Conservation (phyloP, 2,329 filamentous ascomycete species). For the Dothideomycetidae sp. region DNA sequence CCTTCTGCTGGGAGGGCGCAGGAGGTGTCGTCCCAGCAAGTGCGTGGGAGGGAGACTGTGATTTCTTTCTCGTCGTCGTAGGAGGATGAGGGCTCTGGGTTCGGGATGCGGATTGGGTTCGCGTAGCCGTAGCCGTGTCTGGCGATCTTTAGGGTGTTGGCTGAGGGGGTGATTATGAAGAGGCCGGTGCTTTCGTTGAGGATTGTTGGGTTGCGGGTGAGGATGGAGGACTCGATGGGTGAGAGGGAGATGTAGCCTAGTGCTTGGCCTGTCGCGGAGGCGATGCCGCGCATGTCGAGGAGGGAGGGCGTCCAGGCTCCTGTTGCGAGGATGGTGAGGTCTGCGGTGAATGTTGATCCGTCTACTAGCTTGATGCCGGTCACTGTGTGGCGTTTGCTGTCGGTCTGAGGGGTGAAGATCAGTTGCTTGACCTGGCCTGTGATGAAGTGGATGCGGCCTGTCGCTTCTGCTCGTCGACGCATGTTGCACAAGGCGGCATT, state of each 20-base stretch:
- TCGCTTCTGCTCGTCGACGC: conserved; percentile 38
- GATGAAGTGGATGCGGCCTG: conserved; percentile 38
- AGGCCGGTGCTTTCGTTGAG: conserved; percentile 57
- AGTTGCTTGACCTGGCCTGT: conserved; percentile 35
- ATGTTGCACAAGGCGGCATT: conserved; percentile 54
- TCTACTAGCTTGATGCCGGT: conserved; percentile 45
- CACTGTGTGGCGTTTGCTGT: conserved; percentile 24
- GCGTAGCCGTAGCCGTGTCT: conserved; percentile 38
- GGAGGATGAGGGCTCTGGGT: conserved; percentile 35
- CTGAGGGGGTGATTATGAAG: conserved; percentile 57
- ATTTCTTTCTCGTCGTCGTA: conserved; percentile 33
- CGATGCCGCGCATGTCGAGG: conserved; percentile 62
- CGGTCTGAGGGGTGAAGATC: conserved; percentile 22
- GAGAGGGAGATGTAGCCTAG: conserved; percentile 66
- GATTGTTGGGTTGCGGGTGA: conserved; percentile 55
- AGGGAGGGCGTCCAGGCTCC: conserved; percentile 76
- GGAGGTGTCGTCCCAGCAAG: conserved; percentile 28
- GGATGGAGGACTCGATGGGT: conserved; percentile 49
- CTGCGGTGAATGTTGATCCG: conserved; percentile 42
- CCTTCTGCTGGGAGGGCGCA: conserved; percentile 44
- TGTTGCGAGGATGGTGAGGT: conserved; percentile 65
- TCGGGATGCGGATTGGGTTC: conserved; percentile 32
- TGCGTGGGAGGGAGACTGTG: conserved; percentile 36
- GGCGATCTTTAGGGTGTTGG: conserved; percentile 33
- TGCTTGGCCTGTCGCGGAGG: conserved; percentile 67